These are phyloP conservation scores for Casuarina equisetifolia DNA, from an alignment of 306 rosid genomes.

Conservation along the genomic window DNA sequence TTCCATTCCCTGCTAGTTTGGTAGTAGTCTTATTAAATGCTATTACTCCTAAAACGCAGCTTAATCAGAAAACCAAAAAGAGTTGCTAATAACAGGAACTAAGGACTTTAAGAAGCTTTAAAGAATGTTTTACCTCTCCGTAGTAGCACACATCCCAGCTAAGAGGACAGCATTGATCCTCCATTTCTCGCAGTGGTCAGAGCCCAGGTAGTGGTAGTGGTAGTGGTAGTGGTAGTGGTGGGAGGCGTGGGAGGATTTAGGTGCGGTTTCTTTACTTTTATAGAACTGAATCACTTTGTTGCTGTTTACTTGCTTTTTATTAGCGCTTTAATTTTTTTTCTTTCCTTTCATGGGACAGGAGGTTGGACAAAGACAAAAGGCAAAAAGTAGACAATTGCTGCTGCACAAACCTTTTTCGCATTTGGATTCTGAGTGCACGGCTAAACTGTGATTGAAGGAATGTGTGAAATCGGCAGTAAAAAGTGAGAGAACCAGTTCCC, in stretches of 20 bases:
- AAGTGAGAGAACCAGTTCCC: constrained; percentile 31
- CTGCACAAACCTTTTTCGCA: constrained; percentile 37
- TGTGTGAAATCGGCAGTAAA: constrained; percentile 40
- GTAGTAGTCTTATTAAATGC: background rate
- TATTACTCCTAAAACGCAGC: constrained; percentile 7
- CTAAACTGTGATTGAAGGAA: constrained; percentile 35
- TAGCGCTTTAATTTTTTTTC: constrained; percentile 14
- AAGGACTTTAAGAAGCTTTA: background rate
- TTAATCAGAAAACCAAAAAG: background rate
- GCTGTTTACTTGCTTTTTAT: constrained; percentile 29
- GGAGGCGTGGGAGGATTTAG: constrained; percentile 21
- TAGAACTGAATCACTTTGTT: constrained; percentile 32
- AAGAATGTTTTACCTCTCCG: constrained; percentile 47
- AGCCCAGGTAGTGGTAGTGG: constrained; percentile 14
- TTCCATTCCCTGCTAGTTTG: constrained; percentile 59
- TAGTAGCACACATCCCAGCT: constrained; percentile 62
- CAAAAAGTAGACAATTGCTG: constrained; percentile 40
- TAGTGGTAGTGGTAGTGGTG: constrained; percentile 4
- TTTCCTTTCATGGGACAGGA: constrained; percentile 38
- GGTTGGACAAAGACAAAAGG: constrained; percentile 42
- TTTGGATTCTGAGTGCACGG: constrained; percentile 23
- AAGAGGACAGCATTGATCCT: constrained; percentile 59
- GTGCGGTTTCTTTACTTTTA: constrained; percentile 32
- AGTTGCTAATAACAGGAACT: constrained; percentile 1
- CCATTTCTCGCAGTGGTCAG: constrained; percentile 44